phyloP scores from a whole-genome alignment of 2,329 filamentous ascomycete genomes.

The Paecilomyces niveus region DNA sequence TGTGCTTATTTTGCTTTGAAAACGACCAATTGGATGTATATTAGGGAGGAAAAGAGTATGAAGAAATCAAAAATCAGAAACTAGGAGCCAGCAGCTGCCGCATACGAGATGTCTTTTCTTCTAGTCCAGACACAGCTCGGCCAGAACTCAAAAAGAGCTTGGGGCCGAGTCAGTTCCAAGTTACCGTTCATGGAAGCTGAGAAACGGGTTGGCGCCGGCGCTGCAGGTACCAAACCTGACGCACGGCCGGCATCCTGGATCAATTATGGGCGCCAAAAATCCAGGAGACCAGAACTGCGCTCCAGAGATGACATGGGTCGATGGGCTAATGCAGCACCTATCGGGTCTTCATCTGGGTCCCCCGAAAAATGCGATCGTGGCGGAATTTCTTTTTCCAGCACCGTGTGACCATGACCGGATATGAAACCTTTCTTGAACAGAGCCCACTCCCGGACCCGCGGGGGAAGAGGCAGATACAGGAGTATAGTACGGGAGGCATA shows the following conservation, averaged over 20 bases:
- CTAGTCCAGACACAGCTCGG: neutral
- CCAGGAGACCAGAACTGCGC: neutral
- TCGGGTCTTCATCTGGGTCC: neutral
- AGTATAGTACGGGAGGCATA: neutral
- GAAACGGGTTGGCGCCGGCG: neutral
- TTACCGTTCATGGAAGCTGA: neutral
- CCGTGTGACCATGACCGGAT: neutral
- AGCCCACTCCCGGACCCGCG: neutral
- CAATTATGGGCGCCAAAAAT: neutral
- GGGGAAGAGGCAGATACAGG: neutral
- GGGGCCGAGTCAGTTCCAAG: neutral
- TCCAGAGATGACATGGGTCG: neutral
- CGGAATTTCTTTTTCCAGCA: neutral
- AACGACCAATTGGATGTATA: neutral
- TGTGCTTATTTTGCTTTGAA: neutral
- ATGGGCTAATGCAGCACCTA: neutral
- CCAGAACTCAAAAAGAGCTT: neutral
- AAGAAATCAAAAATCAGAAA: neutral
- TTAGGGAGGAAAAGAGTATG: neutral
- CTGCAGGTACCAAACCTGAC: neutral
- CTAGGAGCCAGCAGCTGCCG: neutral
- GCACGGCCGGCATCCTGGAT: neutral
- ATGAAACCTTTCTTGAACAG: neutral
- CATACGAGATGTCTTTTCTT: neutral
- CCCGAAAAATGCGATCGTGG: neutral